Evolutionary conservation across 2,329 filamentous ascomycete genomes (phyloP), one percentile per base, ranked within the genome.

Genomic region (Periconia macrospinosa): DNA sequence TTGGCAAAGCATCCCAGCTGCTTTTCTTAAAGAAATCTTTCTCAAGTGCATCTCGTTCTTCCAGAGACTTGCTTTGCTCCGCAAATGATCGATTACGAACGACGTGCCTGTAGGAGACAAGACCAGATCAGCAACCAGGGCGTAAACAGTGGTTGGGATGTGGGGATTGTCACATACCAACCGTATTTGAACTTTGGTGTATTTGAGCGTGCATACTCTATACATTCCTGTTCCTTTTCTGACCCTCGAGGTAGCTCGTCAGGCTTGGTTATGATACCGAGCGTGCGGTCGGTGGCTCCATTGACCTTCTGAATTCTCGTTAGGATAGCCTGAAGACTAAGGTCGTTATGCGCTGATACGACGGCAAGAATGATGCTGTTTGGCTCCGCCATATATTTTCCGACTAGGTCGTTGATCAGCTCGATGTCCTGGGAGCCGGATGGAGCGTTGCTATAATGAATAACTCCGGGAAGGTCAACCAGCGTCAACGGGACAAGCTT

Each of bases 361-460:
- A 75, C 68, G 14, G 82, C 79, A 0, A 87, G 69, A 6, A 86
- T 83, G 50, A 87, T 83, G 59, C 78, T 86, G 23, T 82, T 78
- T 14, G 71, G 62, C 41, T 82, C 76, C 5, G 63, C 59, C 76
- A 88, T 84, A 60, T 89, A 89, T 0, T 71, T 69, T 9, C 78
- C 61, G 0, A 79, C 76, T 13, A 76, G 54, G 3, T 57, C 49
- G 13, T 55, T 56, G 43, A 76, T 63, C 2, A 72, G 45, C n/a
- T 63, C 55, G n/a, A 71, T 61, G 48, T 76, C 72, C 1, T 76
- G 19, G 45, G 45, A 37, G 61, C 27, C 45, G 44, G 9, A 64
- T 42, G 35, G 48, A 45, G 35, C 62, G 30, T 50, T 50, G 48
- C 40, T 50, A 45, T 50, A 59, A 17, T 70, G 65, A 45, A 76